Conservation (phyloP, 108 stramenopile genomes). For the Nitzschia putrida region DNA sequence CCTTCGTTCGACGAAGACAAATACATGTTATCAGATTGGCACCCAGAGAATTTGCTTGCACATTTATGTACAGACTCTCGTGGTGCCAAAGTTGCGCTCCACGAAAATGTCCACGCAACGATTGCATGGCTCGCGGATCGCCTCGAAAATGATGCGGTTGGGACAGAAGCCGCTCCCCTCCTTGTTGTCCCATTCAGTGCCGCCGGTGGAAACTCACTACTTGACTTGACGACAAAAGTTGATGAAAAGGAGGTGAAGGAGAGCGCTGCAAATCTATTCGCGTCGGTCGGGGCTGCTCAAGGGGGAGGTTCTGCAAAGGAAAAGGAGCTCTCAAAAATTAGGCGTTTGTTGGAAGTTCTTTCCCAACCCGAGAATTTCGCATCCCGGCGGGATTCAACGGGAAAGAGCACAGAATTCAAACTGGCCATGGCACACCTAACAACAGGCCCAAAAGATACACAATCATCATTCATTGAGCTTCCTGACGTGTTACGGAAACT, state of each 20-base stretch:
- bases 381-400: background rate
- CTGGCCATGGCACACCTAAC: conserved; percentile 4
- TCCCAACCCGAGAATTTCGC: background rate
- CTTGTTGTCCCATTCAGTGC: conserved; percentile 50
- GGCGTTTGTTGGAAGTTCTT: conserved; percentile 1
- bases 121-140: conserved; percentile 63
- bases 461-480: background rate
- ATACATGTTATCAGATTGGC: conserved; percentile 64
- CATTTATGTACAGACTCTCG: conserved; percentile 58
- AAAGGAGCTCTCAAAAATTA: background rate
- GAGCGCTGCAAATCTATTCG: conserved; percentile 41
- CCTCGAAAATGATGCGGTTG: conserved; percentile 43
- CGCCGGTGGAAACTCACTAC: conserved; percentile 28
- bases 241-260: conserved; percentile 30
- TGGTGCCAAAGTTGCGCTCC: conserved; percentile 59
- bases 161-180: conserved; percentile 44
- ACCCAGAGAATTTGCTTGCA: conserved; percentile 77
- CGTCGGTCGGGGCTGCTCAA: conserved; percentile 7
- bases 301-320: background rate
- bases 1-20: conserved; percentile 48
- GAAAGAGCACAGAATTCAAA: conserved; percentile 15
- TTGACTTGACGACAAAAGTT: background rate
- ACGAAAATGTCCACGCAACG: conserved; percentile 38
- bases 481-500: conserved; percentile 30
- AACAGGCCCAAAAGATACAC: background rate